Base-by-base conservation (phyloP, 768 basidiomycete genomes). In the Termitomyces sp. region DNA sequence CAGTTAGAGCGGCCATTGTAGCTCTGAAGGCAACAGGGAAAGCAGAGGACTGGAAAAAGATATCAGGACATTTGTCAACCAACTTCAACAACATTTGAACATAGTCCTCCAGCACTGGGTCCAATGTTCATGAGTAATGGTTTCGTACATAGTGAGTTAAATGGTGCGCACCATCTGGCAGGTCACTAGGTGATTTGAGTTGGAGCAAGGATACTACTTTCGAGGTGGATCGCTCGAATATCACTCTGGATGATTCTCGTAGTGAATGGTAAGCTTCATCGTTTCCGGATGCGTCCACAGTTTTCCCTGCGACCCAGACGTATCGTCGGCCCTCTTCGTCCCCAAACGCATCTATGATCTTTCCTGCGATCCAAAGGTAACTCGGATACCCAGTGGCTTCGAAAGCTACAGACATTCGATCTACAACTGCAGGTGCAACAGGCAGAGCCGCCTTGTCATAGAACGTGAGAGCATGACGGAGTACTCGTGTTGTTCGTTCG, bases 321-420 rank as follows among this genome's bases (percentile, higher is more conserved):
- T 92, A 98, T 33, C n/a, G 33, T 24, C 43, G 43, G 60, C 87
- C 79, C 36, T 83, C 79, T 56, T 85, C 84, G 47, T 84, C 76
- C 18, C 89, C 92, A 66, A 90, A 97, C 62, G 83, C 80, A 33
- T 78, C 77, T n/a, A 92, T 79, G 28, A 91, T 71, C 72, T 98
- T 98, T 45, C 93, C 90, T 32, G 85, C 87, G 58, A 98, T 91
- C 97, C 97, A 99, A 22, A 98, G 70, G 72, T 92, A 98, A 62
- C 90, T 88, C 11, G 95, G 81, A 66, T 86, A 85, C 0, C 89
- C 90, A 10, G 90, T 92, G 10, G 76, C 71, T 64, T 92, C 90
- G 66, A 98, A 99, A 7, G 82, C 80, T 8, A 79, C 66, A 1
- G 85, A 79, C 89, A 98, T 89, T 52, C 92, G 81, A 7, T 79